phyloP scores from a whole-genome alignment of 2,329 filamentous ascomycete species.

The Xylariaceae sp. region DNA sequence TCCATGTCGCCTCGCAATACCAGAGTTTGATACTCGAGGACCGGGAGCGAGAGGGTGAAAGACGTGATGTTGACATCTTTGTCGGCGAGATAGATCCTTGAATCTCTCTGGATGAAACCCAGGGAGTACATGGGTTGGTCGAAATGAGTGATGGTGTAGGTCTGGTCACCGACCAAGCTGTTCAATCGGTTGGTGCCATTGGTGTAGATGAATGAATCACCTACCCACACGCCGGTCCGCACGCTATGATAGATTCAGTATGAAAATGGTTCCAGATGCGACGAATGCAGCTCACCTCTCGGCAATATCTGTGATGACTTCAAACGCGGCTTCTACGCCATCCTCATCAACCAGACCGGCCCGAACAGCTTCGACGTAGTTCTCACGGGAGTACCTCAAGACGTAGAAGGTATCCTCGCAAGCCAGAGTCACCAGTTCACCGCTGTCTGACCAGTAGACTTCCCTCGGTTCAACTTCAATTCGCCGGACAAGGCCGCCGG shows the following conservation, averaged over 20 bases:
- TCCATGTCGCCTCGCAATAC: conserved; percentile 94
- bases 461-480: conserved; percentile 74
- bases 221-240: conserved; percentile 94
- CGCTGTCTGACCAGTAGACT: conserved; percentile 96
- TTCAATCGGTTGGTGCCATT: conserved; percentile 95
- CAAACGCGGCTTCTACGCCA: conserved; percentile 92
- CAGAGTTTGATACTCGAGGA: conserved; percentile 94
- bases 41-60: conserved; percentile 83
- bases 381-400: conserved; percentile 83
- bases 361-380: conserved; percentile 79
- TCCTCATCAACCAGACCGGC: conserved; percentile 79
- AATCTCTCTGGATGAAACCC: conserved; percentile 91
- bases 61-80: conserved; percentile 93
- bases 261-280: neutral
- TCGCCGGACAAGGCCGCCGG: conserved; percentile 79
- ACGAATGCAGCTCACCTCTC: conserved; percentile 59
- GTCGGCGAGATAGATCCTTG: conserved; percentile 90
- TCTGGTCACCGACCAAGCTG: conserved; percentile 96
- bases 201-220: conserved; percentile 98
- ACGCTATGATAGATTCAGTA: conserved; percentile 52
- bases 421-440: conserved; percentile 85
- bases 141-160: conserved; percentile 95
- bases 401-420: conserved; percentile 97
- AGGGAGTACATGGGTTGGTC: conserved; percentile 93
- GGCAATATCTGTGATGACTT: conserved; percentile 92